These are phyloP conservation scores for Penicillium lividum DNA, from an alignment of 495 filamentous ascomycete species.

Conservation along the genomic window DNA sequence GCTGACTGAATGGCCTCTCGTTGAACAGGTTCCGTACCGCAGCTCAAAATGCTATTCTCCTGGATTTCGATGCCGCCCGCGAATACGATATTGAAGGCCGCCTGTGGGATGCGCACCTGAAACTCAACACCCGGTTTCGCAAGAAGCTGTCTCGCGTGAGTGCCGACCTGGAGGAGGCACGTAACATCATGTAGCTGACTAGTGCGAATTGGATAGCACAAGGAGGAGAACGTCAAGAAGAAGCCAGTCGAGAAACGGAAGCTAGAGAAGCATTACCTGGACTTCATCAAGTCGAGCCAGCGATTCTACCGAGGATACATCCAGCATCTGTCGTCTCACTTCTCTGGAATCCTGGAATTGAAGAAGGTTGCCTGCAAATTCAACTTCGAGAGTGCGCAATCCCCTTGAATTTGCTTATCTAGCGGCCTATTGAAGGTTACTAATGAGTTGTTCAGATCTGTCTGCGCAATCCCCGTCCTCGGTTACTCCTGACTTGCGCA, in stretches of 20 bases:
- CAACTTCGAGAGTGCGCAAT: conserved; percentile 56
- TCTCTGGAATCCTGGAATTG: conserved; percentile 69
- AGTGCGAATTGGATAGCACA: conserved; percentile 42
- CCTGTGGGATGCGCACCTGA: conserved; percentile 78
- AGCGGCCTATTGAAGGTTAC: conserved; percentile 30
- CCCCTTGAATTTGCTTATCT: not conserved
- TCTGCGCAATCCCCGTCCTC: conserved; percentile 38
- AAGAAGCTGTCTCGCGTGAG: conserved; percentile 57
- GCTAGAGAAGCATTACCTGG: conserved; percentile 72
- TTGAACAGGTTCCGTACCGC: conserved; percentile 61
- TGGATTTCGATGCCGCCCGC: conserved; percentile 70
- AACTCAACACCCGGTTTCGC: conserved; percentile 75
- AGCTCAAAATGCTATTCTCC: conserved; percentile 71
- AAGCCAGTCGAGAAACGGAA: conserved; percentile 78
- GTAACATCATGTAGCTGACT: conserved; percentile 11
- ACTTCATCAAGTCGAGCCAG: conserved; percentile 83
- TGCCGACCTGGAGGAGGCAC: conserved; percentile 11
- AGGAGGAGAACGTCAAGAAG: conserved; percentile 56
- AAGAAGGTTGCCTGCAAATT: conserved; percentile 68
- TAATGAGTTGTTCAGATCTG: conserved; percentile 36
- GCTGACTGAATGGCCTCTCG: conserved; percentile 16
- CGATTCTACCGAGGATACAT: conserved; percentile 86
- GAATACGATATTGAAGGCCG: conserved; percentile 61
- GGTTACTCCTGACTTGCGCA: conserved; percentile 49
- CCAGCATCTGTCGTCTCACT: conserved; percentile 72